phyloP scores from a whole-genome alignment of 1,284 basidiomycete genomes.

The Stereum hirsutum region DNA sequence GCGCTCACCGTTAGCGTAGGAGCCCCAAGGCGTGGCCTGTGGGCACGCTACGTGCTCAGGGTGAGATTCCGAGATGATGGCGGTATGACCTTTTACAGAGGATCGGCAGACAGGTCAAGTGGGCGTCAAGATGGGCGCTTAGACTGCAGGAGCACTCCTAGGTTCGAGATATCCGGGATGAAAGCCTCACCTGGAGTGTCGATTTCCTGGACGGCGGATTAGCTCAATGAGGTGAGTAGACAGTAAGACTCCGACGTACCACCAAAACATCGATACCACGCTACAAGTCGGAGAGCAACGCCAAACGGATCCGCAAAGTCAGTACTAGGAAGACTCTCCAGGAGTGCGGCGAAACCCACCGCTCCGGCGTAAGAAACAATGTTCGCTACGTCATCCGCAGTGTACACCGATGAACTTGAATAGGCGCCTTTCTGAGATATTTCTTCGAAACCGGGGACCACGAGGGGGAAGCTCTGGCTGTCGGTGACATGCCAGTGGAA shows the following conservation, averaged over 20 bases:
- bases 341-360: constrained; percentile 27
- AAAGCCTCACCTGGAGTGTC: constrained; percentile 70
- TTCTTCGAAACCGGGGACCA: constrained; percentile 52
- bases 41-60: constrained; percentile 73
- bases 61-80: constrained; percentile 52
- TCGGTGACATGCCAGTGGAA: constrained; percentile 82
- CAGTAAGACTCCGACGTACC: not conserved
- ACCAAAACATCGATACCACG: not conserved
- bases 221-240: not conserved
- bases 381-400: constrained; percentile 45
- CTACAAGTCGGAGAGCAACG: not conserved
- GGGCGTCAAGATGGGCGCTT: not conserved
- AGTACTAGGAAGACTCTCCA: no score
- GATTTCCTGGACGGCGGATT: constrained; percentile 32
- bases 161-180: no score
- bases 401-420: constrained; percentile 46
- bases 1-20: constrained; percentile 39
- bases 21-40: constrained; percentile 51
- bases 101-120: no score
- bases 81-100: constrained; percentile 77
- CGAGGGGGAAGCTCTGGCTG: constrained; percentile 70
- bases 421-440: constrained; percentile 69
- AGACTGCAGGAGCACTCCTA: no score
- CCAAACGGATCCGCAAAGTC: not conserved
- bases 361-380: constrained; percentile 67